Conservation (phyloP, 1,139 yeast genomes). For the Hemisphaericaspora lyxosophila region DNA sequence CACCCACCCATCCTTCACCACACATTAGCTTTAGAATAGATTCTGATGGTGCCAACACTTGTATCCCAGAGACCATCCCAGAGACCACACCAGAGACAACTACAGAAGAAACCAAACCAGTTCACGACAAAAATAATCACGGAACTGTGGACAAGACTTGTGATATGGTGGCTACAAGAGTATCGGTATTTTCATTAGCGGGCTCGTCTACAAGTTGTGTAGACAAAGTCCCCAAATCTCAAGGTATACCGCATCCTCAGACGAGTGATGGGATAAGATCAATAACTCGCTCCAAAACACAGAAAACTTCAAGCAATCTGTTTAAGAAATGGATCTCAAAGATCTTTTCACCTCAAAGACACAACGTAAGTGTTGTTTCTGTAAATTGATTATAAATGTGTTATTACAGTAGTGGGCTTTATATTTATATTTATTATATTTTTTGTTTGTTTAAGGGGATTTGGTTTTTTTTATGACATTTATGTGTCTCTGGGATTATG, state of each 20-base stretch:
- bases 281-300: background rate
- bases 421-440: too few species aligned
- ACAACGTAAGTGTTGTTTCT: background rate
- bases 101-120: background rate
- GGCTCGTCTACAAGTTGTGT: constrained; percentile 1
- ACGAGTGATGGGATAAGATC: constrained; percentile 3
- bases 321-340: background rate
- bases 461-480: background rate
- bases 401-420: background rate
- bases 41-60: too few species aligned
- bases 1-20: too few species aligned
- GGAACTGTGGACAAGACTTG: background rate
- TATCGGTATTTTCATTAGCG: background rate
- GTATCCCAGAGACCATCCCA: too few species aligned
- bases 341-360: background rate
- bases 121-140: background rate
- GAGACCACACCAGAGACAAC: background rate
- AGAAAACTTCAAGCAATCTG: background rate
- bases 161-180: background rate
- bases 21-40: too few species aligned
- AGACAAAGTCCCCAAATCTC: background rate
- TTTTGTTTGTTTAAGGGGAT: too few species aligned
- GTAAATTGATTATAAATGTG: background rate
- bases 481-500: too few species aligned
- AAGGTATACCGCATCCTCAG: background rate